Evolutionary conservation across 1,284 basidiomycete genomes (phyloP), one percentile per base, ranked within the genome.

Genomic region (Termitomyces sp.): DNA sequence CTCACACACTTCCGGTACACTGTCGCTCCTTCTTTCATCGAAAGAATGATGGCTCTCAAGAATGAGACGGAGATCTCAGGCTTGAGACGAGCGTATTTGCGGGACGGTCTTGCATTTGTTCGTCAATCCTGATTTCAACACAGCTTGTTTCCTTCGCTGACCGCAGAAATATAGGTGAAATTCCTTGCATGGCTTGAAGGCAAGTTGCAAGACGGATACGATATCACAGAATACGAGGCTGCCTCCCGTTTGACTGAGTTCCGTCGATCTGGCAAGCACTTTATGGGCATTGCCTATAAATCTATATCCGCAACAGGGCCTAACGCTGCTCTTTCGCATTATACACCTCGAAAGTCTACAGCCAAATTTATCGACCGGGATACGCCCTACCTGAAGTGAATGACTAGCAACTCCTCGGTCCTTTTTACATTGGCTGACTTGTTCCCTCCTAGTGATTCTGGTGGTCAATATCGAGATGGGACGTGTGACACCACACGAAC

Each of bases 401-500:
- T 72, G 40, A 10, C 16, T 1, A 30, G 6, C n/a, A 3, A 28
- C 35, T 51, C 28, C 39, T 5, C 21, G 57, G 43, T 43, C 19
- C 49, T 49, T 45, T 43, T 53, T 42, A 10, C 35, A 30, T 52
- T 28, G 24, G 40, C 28, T 46, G 49, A 49, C 16, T 40, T 43
- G 58, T 42, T 24, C 58, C 91, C 59, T 42, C 21, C 19, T 58
- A 91, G 90, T 63, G 92, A 94, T 68, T 92, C 92, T 33, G 93
- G 92, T 45, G 92, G 88, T 1, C 91, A 95, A 65, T 95, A 94
- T 69, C 74, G 77, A 58, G 92, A 95, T 63, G 92, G 91, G 3
- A 97, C 94, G 1, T 94, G 93, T 69, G 93, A 97, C 69, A 95
- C 92, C 8, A 95, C 93, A 1, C 81, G 94, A 49, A 96, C 93